phyloP scores from a whole-genome alignment of 2,329 filamentous ascomycete species.

The Pseudocercospora fijiensis region DNA sequence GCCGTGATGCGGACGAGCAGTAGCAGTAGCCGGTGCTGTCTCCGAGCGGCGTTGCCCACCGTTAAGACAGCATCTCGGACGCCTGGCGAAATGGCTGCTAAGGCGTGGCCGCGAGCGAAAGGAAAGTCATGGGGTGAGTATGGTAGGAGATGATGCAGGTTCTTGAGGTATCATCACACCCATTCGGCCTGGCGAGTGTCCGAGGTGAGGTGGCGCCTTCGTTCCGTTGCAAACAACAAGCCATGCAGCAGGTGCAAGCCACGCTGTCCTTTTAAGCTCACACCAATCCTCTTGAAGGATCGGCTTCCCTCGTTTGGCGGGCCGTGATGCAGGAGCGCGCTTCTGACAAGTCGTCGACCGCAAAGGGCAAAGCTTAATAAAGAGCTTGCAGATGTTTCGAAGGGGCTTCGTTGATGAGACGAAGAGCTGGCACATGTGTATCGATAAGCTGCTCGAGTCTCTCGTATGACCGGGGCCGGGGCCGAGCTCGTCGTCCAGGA shows the following conservation, averaged over 20 bases:
- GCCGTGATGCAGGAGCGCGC: neutral
- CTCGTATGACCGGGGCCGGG: neutral
- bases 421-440: neutral
- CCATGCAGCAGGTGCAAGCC: neutral
- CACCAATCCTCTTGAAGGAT: neutral
- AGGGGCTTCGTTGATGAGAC: neutral
- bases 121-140: neutral
- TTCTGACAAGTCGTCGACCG: neutral
- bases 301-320: neutral
- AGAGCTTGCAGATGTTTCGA: neutral
- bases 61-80: neutral
- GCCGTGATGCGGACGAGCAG: slow-evolving; percentile 3
- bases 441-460: neutral
- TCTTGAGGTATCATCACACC: slow-evolving; percentile 1
- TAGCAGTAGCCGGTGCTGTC: neutral
- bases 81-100: neutral
- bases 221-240: neutral
- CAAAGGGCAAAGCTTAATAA: neutral
- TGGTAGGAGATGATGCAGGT: neutral
- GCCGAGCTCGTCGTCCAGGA: neutral
- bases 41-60: neutral
- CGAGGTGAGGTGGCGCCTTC: neutral
- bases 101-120: neutral
- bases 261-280: slow-evolving; percentile 5
- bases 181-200: neutral